Percentiles rank a stretch among this genome's conserved stretches.
Conservation (phyloP, 1,284 basidiomycete genomes). For the Pholiota adiposa region DNA sequence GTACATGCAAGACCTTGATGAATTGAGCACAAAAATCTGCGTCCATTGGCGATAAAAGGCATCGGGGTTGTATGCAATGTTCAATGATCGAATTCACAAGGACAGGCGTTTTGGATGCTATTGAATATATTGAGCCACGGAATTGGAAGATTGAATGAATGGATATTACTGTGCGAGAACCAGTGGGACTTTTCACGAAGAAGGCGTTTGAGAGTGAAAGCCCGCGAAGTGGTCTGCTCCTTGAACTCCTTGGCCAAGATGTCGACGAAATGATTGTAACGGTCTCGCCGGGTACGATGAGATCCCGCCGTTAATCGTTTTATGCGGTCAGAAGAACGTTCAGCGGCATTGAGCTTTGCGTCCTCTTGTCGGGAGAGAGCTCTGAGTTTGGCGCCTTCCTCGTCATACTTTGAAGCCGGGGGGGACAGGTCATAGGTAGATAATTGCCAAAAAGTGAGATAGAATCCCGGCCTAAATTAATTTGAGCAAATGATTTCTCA, state of each 20-base stretch:
- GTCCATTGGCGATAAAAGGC: constrained; percentile 92
- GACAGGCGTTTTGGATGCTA: constrained; percentile 52
- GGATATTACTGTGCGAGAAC: constrained; percentile 75
- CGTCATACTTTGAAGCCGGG: constrained; percentile 70
- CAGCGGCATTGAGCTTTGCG: constrained; percentile 56
- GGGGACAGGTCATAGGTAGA: constrained; percentile 86
- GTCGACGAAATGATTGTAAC: constrained; percentile 60
- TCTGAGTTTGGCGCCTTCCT: constrained; percentile 63
- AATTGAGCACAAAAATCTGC: constrained; percentile 94
- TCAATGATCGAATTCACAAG: constrained; percentile 77
- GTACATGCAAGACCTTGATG: constrained; percentile 84
- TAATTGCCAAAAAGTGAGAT: constrained; percentile 94
- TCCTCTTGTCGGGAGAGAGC: constrained; percentile 68
- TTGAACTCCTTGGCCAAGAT: constrained; percentile 72
- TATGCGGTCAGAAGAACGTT: constrained; percentile 65
- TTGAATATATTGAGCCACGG: constrained; percentile 14
- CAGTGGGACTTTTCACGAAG: constrained; percentile 85
- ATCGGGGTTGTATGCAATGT: constrained; percentile 92
- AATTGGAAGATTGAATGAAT: constrained; percentile 2
- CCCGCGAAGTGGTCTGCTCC: constrained; percentile 73
- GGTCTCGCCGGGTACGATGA: constrained; percentile 64
- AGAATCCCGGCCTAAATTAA: constrained; percentile 77
- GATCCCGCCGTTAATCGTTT: constrained; percentile 57
- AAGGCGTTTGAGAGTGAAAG: constrained; percentile 78
- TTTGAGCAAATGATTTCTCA: not conserved